phyloP scores from a whole-genome alignment of 2,329 filamentous ascomycete genomes.

The Metarhizium humberi region DNA sequence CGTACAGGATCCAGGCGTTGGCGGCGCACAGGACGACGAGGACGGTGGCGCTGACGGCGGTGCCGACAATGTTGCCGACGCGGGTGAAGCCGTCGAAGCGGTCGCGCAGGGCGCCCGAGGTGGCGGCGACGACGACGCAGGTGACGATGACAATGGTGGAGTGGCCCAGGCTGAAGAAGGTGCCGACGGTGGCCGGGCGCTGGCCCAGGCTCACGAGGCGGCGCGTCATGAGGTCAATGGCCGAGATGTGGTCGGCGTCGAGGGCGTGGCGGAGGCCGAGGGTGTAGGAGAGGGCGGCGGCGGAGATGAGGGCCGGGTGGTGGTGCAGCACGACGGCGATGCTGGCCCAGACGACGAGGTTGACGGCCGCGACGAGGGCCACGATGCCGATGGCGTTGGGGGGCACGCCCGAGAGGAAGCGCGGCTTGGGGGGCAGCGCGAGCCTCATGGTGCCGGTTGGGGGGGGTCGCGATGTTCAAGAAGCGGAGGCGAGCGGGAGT shows the following conservation, averaged over 20 bases:
- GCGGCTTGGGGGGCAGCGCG: conserved; percentile 17
- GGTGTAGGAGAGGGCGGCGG: conserved; percentile 78
- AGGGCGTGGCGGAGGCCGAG: conserved; percentile 90
- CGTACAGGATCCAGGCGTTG: conserved; percentile 79
- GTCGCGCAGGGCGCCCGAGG: conserved; percentile 70
- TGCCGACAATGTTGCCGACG: conserved; percentile 83
- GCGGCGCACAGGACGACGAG: conserved; percentile 73
- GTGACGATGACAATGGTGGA: conserved; percentile 89
- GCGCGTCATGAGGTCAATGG: conserved; percentile 92
- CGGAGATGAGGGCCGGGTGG: conserved; percentile 58
- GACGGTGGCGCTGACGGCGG: conserved; percentile 74
- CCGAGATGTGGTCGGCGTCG: conserved; percentile 81
- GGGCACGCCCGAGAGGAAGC: conserved; percentile 21
- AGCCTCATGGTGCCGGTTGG: conserved; percentile 11
- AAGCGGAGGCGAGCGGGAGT: too few species aligned
- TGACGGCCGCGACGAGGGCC: conserved; percentile 36
- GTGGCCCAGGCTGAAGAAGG: conserved; percentile 89
- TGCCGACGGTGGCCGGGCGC: conserved; percentile 82
- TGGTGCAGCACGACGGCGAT: conserved; percentile 43
- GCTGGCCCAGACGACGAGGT: conserved; percentile 45
- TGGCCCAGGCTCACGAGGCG: conserved; percentile 79
- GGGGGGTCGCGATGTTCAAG: too few species aligned
- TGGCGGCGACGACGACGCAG: conserved; percentile 85
- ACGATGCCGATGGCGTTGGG: conserved; percentile 38
- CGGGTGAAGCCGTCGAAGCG: conserved; percentile 72